Percentiles rank a stretch among this genome's conserved stretches.
Conservation (phyloP, 495 filamentous ascomycete species). For the Lepraria neglecta region DNA sequence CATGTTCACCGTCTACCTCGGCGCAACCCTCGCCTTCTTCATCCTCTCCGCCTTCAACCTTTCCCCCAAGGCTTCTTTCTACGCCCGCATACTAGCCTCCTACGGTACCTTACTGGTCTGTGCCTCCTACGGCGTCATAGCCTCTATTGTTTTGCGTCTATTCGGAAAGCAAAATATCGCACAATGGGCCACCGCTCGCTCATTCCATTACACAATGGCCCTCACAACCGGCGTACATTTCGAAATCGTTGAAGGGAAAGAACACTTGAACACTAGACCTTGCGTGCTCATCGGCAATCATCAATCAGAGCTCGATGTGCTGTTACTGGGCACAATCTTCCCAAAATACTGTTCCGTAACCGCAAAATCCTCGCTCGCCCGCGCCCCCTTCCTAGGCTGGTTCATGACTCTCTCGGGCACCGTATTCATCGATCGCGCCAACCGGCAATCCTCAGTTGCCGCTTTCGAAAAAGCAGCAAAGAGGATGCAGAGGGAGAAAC, state of each 20-base stretch:
- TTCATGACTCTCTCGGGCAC: constrained; percentile 88
- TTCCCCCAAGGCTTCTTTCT: constrained; percentile 48
- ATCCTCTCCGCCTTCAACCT: constrained; percentile 30
- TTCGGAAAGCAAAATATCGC: constrained; percentile 65
- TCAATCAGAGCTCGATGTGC: constrained; percentile 89
- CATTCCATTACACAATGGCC: constrained; percentile 77
- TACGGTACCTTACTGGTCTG: constrained; percentile 54
- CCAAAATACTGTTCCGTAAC: constrained; percentile 90
- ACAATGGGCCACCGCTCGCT: constrained; percentile 77
- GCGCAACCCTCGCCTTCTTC: constrained; percentile 22
- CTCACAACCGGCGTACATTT: constrained; percentile 73
- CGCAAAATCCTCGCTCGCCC: constrained; percentile 78
- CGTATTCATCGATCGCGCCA: constrained; percentile 89
- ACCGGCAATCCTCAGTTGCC: constrained; percentile 69
- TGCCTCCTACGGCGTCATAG: constrained; percentile 72
- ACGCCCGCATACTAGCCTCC: constrained; percentile 59
- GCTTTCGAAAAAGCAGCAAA: constrained; percentile 78
- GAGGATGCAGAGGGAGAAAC: constrained; percentile 66
- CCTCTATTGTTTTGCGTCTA: constrained; percentile 63
- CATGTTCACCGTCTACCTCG: constrained; percentile 22
- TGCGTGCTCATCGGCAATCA: constrained; percentile 92
- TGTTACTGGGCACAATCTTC: constrained; percentile 81
- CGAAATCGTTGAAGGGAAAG: constrained; percentile 59
- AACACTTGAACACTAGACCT: constrained; percentile 61
- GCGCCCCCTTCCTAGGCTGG: constrained; percentile 86